Evolutionary conservation across 1,284 basidiomycete genomes (phyloP), one percentile per base, ranked within the genome.

Genomic region (Mycena citricolor): DNA sequence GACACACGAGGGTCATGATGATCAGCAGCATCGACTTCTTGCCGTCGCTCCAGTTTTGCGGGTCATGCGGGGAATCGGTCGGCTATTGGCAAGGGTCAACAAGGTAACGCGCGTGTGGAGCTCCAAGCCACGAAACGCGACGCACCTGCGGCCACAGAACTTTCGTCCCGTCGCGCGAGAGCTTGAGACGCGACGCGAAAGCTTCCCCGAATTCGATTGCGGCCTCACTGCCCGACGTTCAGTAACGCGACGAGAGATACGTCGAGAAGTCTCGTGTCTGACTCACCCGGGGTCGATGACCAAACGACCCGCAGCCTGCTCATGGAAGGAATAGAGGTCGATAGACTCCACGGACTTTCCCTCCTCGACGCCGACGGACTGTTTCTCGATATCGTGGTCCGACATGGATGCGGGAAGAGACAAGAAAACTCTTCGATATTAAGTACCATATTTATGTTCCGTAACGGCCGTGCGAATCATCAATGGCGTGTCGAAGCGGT

Each of bases 251-350:
- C n/a, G n/a, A n/a, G n/a, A n/a, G n/a, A n/a, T n/a, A n/a, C n/a
- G n/a, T n/a, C n/a, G n/a, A n/a, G n/a, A n/a, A n/a, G n/a, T n/a
- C n/a, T n/a, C n/a, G n/a, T n/a, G n/a, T n/a, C n/a, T n/a, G 6
- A 58, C 71, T 30, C 47, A 81, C 80, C 69, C 65, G 5, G 80
- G 79, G 59, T 83, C 80, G 26, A 84, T 67, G 39, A 84, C 77
- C 39, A 84, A 63, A 26, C 81, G 69, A 22, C 81, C 81, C 1
- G 79, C 80, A 42, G 68, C 66, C 19, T 70, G 63, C 48, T 82
- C 80, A 43, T 83, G 79, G 49, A 78, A 78, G 0, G 69, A 60
- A 21, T 66, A 59, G 22, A 81, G 60, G 58, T 83, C 75, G 14
- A 73, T 57, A 4, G 60, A 56, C 25, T 32, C 16, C 30, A 45